These are phyloP conservation scores for Cucurbita ficifolia DNA, from an alignment of 306 rosid genomes.

Conservation along the genomic window DNA sequence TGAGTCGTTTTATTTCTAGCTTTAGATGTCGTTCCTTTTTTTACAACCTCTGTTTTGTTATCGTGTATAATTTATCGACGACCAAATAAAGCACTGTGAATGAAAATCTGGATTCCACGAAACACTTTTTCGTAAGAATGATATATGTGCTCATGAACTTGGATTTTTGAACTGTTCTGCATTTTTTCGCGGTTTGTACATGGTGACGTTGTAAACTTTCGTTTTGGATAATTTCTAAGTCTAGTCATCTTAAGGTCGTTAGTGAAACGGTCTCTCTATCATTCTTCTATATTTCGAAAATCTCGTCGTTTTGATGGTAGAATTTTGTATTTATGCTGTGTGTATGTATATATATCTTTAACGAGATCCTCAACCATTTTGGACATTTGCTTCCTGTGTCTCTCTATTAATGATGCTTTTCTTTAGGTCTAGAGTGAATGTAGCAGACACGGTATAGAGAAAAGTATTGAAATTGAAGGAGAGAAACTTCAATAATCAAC, in stretches of 20 bases:
- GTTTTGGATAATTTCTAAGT: not conserved
- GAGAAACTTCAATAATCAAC: constrained; percentile 1
- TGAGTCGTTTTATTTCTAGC: not conserved
- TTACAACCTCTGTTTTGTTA: not conserved
- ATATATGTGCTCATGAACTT: too few species aligned
- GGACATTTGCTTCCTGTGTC: not conserved
- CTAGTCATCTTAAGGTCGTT: not conserved
- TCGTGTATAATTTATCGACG: not conserved
- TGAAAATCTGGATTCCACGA: not conserved
- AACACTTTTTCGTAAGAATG: too few species aligned
- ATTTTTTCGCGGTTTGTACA: not conserved
- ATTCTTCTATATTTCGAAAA: not conserved
- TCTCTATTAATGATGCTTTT: not conserved
- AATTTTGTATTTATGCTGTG: not conserved
- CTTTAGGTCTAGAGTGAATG: constrained; percentile 16
- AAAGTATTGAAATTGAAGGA: constrained; percentile 4
- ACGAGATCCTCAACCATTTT: too few species aligned
- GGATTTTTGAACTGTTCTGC: not conserved
- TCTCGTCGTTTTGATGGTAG: not conserved
- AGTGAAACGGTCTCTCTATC: not conserved
- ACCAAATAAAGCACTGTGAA: not conserved
- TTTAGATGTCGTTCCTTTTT: not conserved
- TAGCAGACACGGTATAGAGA: constrained; percentile 13
- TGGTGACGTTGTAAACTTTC: not conserved
- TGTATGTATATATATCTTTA: too few species aligned